Base-by-base conservation (phyloP, 306 rosid genomes). In the Dalbergia cultrata region DNA sequence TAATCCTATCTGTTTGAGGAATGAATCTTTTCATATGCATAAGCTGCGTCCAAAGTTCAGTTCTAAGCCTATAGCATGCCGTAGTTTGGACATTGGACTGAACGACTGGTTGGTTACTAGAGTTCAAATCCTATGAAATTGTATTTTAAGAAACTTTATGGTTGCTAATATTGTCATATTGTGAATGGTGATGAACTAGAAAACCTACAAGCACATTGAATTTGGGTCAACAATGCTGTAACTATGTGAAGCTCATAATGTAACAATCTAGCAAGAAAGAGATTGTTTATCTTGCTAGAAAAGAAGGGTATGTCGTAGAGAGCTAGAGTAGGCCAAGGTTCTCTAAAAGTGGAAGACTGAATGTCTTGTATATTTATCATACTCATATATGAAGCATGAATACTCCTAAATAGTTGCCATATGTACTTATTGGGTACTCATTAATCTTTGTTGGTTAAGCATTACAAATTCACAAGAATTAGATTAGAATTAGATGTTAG, bases 1-100 rank as follows among this genome's bases (percentile, higher is more conserved):
- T 16, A 61, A 62, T 60, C 65, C 81, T 53, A 70, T 45, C 5
- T 63, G 12, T 67, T 53, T 75, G 49, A 50, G 50, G 80, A 75
- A 58, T 74, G 71, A 33, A 22, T 9, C n/a, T 35, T 44, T 47
- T 33, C 64, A 58, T 21, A 14, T 67, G 59, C 74, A 74, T 19
- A 44, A 59, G 50, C 37, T 34, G 49, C 35, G 67, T 71, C 37
- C 31, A 35, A 58, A 45, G 63, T 34, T 13, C 9, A 68, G 37
- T 37, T 80, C 13, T 63, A 71, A 21, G 34, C 64, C 14, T 68
- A 5, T 18, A 9, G 22, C 16, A 41, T n/a, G 10, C 43, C 13
- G 43, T 13, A 68, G 41, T 7, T 37, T 37, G 41, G 7, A 37
- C 5, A 26, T 26, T 26, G 31, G 31, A 26, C 31, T 26, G 31